phyloP scores from a whole-genome alignment of 1,284 basidiomycete genomes.

The Papiliotrema flavescens region DNA sequence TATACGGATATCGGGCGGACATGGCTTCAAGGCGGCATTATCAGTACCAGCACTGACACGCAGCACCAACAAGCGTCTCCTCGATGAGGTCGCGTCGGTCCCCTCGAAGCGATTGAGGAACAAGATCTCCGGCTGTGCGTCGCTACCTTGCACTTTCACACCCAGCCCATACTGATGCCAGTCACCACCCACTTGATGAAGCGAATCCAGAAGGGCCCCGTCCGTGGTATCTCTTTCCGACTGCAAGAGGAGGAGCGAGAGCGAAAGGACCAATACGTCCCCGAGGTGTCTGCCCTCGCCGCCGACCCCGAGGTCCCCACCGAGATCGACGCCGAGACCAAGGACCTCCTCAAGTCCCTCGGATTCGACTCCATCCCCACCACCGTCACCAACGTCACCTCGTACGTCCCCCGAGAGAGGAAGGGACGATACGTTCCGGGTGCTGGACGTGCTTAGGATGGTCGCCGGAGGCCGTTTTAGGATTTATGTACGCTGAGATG shows the following conservation, averaged over 20 bases:
- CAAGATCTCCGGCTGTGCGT: constrained; percentile 88
- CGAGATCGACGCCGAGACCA: constrained; percentile 86
- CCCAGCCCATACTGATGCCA: constrained; percentile 10
- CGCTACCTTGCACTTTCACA: not conserved
- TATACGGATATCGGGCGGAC: not conserved
- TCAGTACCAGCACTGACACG: not conserved
- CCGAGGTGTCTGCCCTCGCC: constrained; percentile 92
- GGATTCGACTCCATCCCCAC: constrained; percentile 87
- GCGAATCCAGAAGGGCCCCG: constrained; percentile 98
- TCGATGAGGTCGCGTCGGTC: constrained; percentile 98
- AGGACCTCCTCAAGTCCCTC: constrained; percentile 82
- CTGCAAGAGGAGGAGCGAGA: constrained; percentile 99
- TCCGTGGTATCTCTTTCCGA: constrained; percentile 99
- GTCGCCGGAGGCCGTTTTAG: not conserved
- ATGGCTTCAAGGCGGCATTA: not conserved
- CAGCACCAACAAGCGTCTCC: constrained; percentile 96
- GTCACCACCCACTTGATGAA: constrained; percentile 99
- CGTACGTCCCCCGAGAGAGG: constrained; percentile 62
- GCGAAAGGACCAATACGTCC: constrained; percentile 97
- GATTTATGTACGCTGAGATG: constrained; percentile 1
- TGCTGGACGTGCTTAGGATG: constrained; percentile 54
- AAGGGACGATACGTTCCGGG: constrained; percentile 81
- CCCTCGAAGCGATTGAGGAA: constrained; percentile 99
- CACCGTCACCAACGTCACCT: constrained; percentile 64
- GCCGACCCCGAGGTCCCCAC: constrained; percentile 63